These are phyloP conservation scores for Mucor saturninus DNA, from an alignment of 371 early-diverging fungal genomes.

Conservation along the genomic window DNA sequence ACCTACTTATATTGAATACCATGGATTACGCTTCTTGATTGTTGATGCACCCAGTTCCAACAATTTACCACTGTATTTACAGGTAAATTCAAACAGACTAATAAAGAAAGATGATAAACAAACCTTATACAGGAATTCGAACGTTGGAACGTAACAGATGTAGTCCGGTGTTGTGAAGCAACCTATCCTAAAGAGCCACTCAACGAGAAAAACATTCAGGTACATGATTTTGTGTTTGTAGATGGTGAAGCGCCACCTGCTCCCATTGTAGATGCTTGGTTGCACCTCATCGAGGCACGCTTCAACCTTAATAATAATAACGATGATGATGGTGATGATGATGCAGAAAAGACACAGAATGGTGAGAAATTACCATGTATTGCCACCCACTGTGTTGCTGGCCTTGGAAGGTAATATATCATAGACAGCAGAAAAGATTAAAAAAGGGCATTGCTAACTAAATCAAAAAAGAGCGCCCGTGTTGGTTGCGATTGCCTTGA, in stretches of 20 bases:
- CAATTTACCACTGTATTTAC: slow-evolving; percentile 50
- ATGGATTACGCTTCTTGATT: slow-evolving; percentile 50
- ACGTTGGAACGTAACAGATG: slow-evolving; percentile 80
- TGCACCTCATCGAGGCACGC: slow-evolving; percentile 69
- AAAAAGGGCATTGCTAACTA: neutral
- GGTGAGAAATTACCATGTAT: slow-evolving; percentile 50
- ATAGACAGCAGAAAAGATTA: neutral
- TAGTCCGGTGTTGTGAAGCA: slow-evolving; percentile 92
- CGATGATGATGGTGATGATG: slow-evolving; percentile 29
- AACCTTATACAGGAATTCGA: slow-evolving; percentile 34
- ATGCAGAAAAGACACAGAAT: slow-evolving; percentile 18
- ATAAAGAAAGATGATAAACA: neutral
- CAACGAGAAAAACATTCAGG: slow-evolving; percentile 68
- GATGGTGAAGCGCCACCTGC: slow-evolving; percentile 88
- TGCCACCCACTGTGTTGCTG: slow-evolving; percentile 90
- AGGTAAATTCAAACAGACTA: slow-evolving; percentile 29
- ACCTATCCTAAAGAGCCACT: slow-evolving; percentile 79
- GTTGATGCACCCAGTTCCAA: slow-evolving; percentile 59
- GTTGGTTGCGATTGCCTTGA: slow-evolving; percentile 81
- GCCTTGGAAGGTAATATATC: slow-evolving; percentile 70
- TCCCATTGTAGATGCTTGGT: slow-evolving; percentile 76
- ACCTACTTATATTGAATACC: slow-evolving; percentile 55
- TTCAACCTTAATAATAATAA: slow-evolving; percentile 35
- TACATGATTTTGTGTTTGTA: slow-evolving; percentile 87
- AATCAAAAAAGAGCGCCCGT: slow-evolving; percentile 66